Percentiles rank a stretch among this genome's conserved stretches.
phyloP scores from a whole-genome alignment of 2,329 filamentous ascomycete genomes.

The Cercospora sp. region DNA sequence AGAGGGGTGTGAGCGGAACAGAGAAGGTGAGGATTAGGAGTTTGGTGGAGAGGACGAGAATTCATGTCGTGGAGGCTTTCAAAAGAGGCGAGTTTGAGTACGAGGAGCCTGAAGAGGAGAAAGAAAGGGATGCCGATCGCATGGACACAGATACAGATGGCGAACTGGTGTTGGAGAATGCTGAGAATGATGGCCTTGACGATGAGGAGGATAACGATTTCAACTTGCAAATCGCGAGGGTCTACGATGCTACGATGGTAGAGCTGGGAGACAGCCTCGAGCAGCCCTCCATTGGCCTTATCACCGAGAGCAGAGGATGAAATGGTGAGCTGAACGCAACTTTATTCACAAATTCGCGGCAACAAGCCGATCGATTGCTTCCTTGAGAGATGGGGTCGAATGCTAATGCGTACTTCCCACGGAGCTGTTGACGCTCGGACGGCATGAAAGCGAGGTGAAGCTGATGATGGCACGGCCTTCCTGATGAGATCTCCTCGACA shows the following conservation, averaged over 20 bases:
- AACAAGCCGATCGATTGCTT: not conserved
- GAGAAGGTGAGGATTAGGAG: constrained; percentile 88
- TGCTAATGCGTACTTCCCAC: not conserved
- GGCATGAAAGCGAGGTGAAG: not conserved
- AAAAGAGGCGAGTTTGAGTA: constrained; percentile 52
- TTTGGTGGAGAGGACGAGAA: constrained; percentile 72
- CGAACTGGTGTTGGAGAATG: constrained; percentile 34
- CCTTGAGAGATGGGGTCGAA: too few relatives aligned
- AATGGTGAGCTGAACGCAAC: not conserved
- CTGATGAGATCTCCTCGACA: not conserved
- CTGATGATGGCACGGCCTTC: not conserved
- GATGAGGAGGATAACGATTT: constrained; percentile 43
- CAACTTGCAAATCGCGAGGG: constrained; percentile 69
- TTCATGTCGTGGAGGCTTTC: constrained; percentile 69
- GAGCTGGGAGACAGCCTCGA: constrained; percentile 69
- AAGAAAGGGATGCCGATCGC: constrained; percentile 35
- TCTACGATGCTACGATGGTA: constrained; percentile 79
- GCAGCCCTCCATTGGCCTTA: constrained; percentile 48
- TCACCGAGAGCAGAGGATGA: constrained; percentile 43
- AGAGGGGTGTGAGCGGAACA: constrained; percentile 68
- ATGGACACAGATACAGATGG: constrained; percentile 44
- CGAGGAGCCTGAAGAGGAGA: constrained; percentile 42
- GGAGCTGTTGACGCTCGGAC: not conserved
- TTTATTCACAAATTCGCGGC: not conserved
- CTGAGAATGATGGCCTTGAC: constrained; percentile 26